Evolutionary conservation across 2,329 filamentous ascomycete species (phyloP).

Genomic region (Ascochyta pisi): DNA sequence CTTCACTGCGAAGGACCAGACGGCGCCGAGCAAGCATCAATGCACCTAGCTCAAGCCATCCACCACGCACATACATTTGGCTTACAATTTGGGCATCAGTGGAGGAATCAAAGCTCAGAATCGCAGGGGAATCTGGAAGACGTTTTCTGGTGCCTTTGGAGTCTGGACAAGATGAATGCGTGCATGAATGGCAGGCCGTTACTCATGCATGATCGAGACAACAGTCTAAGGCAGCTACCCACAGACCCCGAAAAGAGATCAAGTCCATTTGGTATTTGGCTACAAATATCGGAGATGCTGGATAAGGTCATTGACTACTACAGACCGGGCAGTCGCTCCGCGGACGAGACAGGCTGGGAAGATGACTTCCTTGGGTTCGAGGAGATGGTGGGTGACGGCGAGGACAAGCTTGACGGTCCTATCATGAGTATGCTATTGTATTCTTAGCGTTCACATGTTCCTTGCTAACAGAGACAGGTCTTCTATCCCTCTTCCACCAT

Average conservation of each 20-base stretch:
- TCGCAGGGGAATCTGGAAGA: conserved; percentile 52
- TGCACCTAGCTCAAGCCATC: conserved; percentile 57
- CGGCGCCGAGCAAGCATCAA: conserved; percentile 55
- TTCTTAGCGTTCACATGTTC: conserved; percentile 8
- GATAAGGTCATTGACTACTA: conserved; percentile 58
- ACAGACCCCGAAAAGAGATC: conserved; percentile 52
- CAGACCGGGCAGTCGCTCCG: conserved; percentile 49
- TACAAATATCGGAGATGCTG: conserved; percentile 54
- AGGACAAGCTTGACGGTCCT: conserved; percentile 48
- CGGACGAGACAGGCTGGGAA: conserved; percentile 56
- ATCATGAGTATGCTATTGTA: conserved; percentile 42
- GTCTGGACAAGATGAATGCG: conserved; percentile 57
- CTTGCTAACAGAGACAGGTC: conserved; percentile 43
- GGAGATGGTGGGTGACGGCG: conserved; percentile 51
- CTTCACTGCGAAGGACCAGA: conserved; percentile 57
- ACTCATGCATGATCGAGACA: conserved; percentile 57
- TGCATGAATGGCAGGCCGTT: conserved; percentile 56
- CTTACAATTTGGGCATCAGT: conserved; percentile 53
- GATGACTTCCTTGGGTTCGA: conserved; percentile 55
- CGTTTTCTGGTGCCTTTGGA: conserved; percentile 60
- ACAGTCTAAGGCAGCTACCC: conserved; percentile 52
- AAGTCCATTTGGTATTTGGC: conserved; percentile 57
- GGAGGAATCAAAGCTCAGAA: conserved; percentile 49
- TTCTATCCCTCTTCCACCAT: conserved; percentile 64
- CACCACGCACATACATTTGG: conserved; percentile 59